Conservation (phyloP, 2,329 filamentous ascomycete species). For the Colletotrichum sansevieriae region DNA sequence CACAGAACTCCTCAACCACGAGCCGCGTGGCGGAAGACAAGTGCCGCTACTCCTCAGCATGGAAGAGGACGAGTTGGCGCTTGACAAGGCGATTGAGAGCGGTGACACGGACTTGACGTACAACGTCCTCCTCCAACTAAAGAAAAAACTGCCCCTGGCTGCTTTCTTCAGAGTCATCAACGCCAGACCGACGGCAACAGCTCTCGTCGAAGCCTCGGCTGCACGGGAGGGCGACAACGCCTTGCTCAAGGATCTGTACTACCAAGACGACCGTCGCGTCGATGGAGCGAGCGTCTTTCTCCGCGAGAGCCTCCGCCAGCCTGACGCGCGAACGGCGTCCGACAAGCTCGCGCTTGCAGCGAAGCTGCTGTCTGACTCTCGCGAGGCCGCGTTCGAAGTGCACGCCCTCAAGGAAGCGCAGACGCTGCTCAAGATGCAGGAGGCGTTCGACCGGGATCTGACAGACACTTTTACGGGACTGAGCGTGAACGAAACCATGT, state of each 20-base stretch:
- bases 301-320: conserved; percentile 82
- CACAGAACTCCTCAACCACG: conserved; percentile 91
- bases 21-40: conserved; percentile 94
- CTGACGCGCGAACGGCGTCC: conserved; percentile 75
- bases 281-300: conserved; percentile 92
- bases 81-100: conserved; percentile 96
- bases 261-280: conserved; percentile 91
- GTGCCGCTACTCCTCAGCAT: conserved; percentile 93
- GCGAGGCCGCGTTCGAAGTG: conserved; percentile 81
- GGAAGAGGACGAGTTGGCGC: conserved; percentile 94
- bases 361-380: conserved; percentile 85
- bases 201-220: conserved; percentile 89
- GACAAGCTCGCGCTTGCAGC: conserved; percentile 92
- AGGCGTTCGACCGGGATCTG: conserved; percentile 87
- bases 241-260: conserved; percentile 94
- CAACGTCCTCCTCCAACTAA: conserved; percentile 87
- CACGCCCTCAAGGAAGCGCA: conserved; percentile 83
- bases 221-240: conserved; percentile 77
- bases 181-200: conserved; percentile 84
- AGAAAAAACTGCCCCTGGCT: conserved; percentile 89
- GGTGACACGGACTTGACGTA: conserved; percentile 95
- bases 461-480: conserved; percentile 83
- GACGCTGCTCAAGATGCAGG: conserved; percentile 86
- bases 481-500: conserved; percentile 91
- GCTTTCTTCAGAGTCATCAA: conserved; percentile 95